Percentiles rank a stretch among this genome's conserved stretches.
Conservation (phyloP, 345 rosid species). For the Populus simonii region DNA sequence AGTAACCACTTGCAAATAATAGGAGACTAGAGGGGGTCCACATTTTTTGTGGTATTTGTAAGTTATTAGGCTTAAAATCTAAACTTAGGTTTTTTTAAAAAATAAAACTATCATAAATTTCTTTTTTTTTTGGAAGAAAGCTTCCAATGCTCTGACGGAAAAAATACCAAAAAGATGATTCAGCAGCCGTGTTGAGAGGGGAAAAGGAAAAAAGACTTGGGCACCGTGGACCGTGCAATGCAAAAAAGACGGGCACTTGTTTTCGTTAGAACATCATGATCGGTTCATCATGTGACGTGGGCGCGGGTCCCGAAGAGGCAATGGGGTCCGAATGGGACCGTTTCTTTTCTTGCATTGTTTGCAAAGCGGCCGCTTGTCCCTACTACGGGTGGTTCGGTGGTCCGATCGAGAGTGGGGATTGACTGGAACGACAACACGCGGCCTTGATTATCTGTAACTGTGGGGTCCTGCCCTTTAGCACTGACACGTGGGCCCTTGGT, state of each 20-base stretch:
- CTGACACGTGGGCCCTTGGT: constrained; percentile 18
- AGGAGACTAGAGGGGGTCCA: background rate
- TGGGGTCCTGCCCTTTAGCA: background rate
- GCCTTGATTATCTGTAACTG: background rate
- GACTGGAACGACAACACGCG: constrained; percentile 30
- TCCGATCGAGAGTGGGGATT: constrained; percentile 25
- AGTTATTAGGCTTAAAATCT: no score
- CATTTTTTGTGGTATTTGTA: no score
- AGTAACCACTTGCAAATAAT: constrained; percentile 22
- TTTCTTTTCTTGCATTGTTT: constrained; percentile 31
- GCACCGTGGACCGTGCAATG: constrained; percentile 34
- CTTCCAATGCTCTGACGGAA: no score
- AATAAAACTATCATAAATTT: no score
- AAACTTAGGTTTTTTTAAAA: no score
- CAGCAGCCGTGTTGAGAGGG: no score
- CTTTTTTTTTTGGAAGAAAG: no score
- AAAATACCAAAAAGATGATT: no score
- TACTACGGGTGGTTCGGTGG: constrained; percentile 34
- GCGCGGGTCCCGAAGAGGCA: constrained; percentile 31
- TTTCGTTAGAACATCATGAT: constrained; percentile 12
- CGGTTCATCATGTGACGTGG: constrained; percentile 32
- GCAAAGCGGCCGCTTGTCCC: constrained; percentile 53
- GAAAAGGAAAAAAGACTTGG: background rate
- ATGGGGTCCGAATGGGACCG: constrained; percentile 18
- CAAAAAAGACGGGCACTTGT: background rate